Base-by-base conservation (phyloP, 495 filamentous ascomycete genomes). In the Aspergillus baeticus region DNA sequence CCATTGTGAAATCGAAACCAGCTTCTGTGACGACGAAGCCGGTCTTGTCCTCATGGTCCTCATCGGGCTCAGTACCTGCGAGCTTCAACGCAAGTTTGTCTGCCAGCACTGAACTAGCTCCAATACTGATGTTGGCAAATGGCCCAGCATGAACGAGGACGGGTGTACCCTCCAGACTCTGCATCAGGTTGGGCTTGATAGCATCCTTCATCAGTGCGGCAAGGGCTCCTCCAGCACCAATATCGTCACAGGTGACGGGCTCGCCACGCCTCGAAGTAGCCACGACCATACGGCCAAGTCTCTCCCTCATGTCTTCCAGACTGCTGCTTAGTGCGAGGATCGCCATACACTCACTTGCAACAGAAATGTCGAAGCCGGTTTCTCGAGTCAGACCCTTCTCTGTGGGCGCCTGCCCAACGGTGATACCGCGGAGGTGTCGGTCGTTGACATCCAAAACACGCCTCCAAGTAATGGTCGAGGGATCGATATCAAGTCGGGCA, bases 1-100 rank as follows among this genome's bases (percentile, higher is more conserved):
- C 94, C 94, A 98, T 98, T 47, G 94, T 97, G 75, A 98, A 98
- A 71, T 98, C 94, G 71, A 98, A 98, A 8, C 94, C 94, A 42
- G 94, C 93, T 72, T 98, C 94, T 10, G 94, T 98, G 47, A 98
- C 86, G n/a, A 96, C 92, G 54, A 94, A 97, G 7, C 94, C 94
- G 13, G 88, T 83, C 78, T 95, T 96, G 63, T 85, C 77, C 26
- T 86, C 77, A 63, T 91, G 84, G 62, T 94, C 83, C 76, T 98
- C 94, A 55, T 96, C 92, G n/a, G 84, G 84, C 70, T 98, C 94
- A 3, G 94, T 97, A 62, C 94, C 94, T 8, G 91, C 89, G 56
- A 98, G 86, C 75, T 98, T 98, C 62, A 98, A 76, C 10, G 94
- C 94, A 63, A 98, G 84, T 71, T 91, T 95, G 65, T 98, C 94